Evolutionary conservation across 176 grass and related monocot species (phyloP).

Genomic region (Musa troglodytarum): DNA sequence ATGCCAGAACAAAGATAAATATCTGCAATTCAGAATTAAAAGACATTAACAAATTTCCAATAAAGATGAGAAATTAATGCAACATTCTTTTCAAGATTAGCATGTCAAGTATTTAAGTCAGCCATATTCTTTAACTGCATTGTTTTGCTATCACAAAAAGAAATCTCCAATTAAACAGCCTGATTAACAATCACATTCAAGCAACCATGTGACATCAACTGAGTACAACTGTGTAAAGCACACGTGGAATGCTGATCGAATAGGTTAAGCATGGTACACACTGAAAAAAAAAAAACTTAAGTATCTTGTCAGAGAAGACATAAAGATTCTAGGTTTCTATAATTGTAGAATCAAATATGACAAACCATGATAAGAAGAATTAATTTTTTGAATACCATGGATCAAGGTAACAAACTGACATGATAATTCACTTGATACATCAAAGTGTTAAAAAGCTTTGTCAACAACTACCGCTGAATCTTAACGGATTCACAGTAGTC

Average conservation of each 20-base stretch:
- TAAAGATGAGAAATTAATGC: constrained; percentile 1
- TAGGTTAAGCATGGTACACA: neutral
- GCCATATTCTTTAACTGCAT: no score
- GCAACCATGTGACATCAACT: neutral
- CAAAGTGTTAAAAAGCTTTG: no score
- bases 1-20: constrained; percentile 43
- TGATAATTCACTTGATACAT: neutral
- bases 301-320: neutral
- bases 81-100: no score
- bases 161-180: neutral
- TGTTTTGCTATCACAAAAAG: neutral
- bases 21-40: constrained; percentile 41
- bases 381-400: neutral
- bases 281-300: neutral
- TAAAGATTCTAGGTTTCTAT: neutral
- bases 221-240: neutral
- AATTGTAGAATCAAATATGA: neutral
- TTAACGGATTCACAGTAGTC: no score
- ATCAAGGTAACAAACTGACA: neutral
- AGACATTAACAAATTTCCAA: constrained; percentile 7
- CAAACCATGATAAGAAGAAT: neutral
- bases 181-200: neutral
- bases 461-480: no score
- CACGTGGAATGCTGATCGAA: neutral
- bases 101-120: no score